Evolutionary conservation across 2,329 filamentous ascomycete species (phyloP).

Genomic region (Colletotrichum plurivorum): DNA sequence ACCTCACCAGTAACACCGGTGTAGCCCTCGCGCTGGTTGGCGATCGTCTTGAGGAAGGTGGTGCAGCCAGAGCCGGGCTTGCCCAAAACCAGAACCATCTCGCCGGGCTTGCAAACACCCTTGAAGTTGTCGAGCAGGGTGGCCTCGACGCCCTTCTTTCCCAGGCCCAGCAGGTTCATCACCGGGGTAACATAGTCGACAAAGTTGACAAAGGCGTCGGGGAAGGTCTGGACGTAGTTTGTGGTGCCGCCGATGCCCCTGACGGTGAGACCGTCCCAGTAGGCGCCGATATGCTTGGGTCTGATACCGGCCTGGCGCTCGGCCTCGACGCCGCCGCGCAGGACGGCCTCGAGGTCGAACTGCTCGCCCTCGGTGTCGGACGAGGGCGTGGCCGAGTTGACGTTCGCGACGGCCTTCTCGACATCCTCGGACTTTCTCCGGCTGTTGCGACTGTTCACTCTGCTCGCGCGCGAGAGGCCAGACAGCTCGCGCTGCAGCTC

Average conservation of each 20-base stretch:
- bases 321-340: conserved; percentile 79
- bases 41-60: conserved; percentile 77
- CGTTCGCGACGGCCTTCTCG: conserved; percentile 66
- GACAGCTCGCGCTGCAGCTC: conserved; percentile 75
- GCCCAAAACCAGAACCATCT: conserved; percentile 90
- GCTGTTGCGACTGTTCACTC: conserved; percentile 50
- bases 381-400: conserved; percentile 46
- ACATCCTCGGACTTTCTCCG: conserved; percentile 59
- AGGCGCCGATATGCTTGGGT: conserved; percentile 83
- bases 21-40: conserved; percentile 74
- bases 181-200: conserved; percentile 80
- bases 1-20: conserved; percentile 77
- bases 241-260: conserved; percentile 81
- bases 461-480: conserved; percentile 68
- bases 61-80: conserved; percentile 81
- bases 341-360: conserved; percentile 82
- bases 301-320: conserved; percentile 85
- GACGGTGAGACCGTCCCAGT: conserved; percentile 84
- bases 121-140: conserved; percentile 81
- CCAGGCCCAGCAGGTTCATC: conserved; percentile 73
- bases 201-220: conserved; percentile 81
- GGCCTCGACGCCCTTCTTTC: conserved; percentile 78
- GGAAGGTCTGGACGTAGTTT: conserved; percentile 82
- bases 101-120: conserved; percentile 81
- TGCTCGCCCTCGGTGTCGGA: conserved; percentile 66